A percentile compares a stretch with the other conserved stretches of the same genome.
Evolutionary conservation across 805 yeast genomes (phyloP).

Genomic region (Blastobotrys attinorum): DNA sequence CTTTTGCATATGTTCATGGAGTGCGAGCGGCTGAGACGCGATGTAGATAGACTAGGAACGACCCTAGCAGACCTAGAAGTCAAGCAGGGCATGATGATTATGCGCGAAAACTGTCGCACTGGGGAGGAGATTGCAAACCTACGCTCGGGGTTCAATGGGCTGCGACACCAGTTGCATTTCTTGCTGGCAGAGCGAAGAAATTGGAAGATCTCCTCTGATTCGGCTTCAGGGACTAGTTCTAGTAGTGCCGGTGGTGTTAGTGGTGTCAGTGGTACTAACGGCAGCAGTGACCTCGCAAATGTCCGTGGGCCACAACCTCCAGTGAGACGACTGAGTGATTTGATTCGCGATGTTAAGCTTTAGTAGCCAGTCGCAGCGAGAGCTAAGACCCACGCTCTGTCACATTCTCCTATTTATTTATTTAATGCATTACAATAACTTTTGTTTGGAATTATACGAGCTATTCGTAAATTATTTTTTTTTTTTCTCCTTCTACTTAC

Average conservation of each 20-base stretch:
- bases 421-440: not conserved
- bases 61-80: conserved; percentile 27
- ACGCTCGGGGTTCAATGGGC: conserved; percentile 24
- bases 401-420: not conserved
- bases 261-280: not conserved
- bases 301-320: not conserved
- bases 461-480: too few relatives aligned
- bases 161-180: conserved; percentile 31
- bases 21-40: conserved; percentile 29
- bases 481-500: not conserved
- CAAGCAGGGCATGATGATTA: conserved; percentile 26
- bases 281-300: not conserved
- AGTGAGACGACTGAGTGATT: not conserved
- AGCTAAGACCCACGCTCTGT: too few relatives aligned
- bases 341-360: conserved; percentile 3
- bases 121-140: conserved; percentile 28
- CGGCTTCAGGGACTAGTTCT: not conserved
- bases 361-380: not conserved
- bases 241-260: not conserved
- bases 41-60: conserved; percentile 26
- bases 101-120: conserved; percentile 28
- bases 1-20: conserved; percentile 21
- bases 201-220: conserved; percentile 4
- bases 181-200: conserved; percentile 25
- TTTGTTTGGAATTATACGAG: not conserved